Evolutionary conservation across 768 basidiomycete species (phyloP).

Genomic region (Dacryopinax primogenitus): DNA sequence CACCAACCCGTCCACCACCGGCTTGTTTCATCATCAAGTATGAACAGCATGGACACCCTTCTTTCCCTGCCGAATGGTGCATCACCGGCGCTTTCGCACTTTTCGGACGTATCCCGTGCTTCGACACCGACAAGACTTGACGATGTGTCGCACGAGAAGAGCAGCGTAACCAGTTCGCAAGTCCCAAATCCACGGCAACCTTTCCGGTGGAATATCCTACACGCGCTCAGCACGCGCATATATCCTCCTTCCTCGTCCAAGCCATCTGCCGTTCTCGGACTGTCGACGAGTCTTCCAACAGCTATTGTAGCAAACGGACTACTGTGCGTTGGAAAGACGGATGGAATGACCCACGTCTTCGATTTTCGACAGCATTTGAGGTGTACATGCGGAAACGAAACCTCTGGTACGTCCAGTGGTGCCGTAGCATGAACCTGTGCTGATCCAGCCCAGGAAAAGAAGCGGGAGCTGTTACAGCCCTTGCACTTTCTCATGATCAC

Average conservation of each 20-base stretch:
- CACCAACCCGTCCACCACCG: conserved; percentile 33
- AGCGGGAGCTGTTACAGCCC: conserved; percentile 69
- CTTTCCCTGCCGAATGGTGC: conserved; percentile 34
- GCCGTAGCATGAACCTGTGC: conserved; percentile 9
- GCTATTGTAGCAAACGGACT: conserved; percentile 75
- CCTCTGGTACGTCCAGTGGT: conserved; percentile 37
- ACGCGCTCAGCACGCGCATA: conserved; percentile 44
- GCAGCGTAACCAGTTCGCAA: conserved; percentile 16
- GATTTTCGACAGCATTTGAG: conserved; percentile 80
- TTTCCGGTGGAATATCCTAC: conserved; percentile 65
- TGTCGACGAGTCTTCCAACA: conserved; percentile 55
- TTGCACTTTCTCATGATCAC: conserved; percentile 85
- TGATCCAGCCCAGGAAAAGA: conserved; percentile 35
- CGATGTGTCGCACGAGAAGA: conserved; percentile 23
- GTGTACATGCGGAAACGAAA: conserved; percentile 62
- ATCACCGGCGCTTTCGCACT: conserved; percentile 49
- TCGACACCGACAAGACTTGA: conserved; percentile 48
- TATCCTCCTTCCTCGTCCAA: conserved; percentile 44
- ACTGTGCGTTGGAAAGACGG: conserved; percentile 76
- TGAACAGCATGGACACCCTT: conserved; percentile 29
- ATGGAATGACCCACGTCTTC: conserved; percentile 67
- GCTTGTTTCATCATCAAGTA: conserved; percentile 32
- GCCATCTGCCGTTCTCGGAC: conserved; percentile 48
- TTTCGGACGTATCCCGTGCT: conserved; percentile 56
- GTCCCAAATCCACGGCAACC: conserved; percentile 37